Conservation (phyloP, 2,329 filamentous ascomycete genomes). For the Diaporthe sp. region DNA sequence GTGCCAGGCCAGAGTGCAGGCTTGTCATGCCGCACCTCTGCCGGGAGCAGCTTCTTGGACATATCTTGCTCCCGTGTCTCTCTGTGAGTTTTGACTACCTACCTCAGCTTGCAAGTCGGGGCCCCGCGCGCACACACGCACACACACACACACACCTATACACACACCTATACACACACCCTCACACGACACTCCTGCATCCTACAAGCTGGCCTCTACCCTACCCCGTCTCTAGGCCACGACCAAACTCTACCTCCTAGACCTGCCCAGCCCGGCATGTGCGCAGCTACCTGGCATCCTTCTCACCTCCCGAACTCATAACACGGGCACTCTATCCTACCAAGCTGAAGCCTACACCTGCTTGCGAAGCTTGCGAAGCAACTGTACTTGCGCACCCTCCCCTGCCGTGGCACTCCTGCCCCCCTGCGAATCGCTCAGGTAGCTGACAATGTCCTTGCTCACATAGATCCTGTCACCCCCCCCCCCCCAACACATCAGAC, state of each 20-base stretch:
- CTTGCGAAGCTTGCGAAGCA: neutral
- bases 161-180: neutral
- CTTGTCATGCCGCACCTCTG: conserved; percentile 6
- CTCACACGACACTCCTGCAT: neutral
- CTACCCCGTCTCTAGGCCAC: neutral
- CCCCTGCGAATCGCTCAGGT: neutral
- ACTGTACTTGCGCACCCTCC: neutral
- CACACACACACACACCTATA: neutral
- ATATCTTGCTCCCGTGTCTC: conserved; percentile 4
- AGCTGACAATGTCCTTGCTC: neutral
- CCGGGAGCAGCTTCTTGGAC: conserved; percentile 5
- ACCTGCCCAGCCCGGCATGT: conserved; percentile 1
- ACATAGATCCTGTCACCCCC: neutral
- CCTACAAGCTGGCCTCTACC: conserved; percentile 3
- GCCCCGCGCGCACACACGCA: neutral
- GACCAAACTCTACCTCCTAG: neutral
- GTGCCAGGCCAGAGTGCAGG: neutral
- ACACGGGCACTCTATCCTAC: neutral
- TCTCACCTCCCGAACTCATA: conserved; percentile 11
- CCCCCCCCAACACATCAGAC: conserved; percentile 21
- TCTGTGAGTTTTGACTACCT: conserved; percentile 1
- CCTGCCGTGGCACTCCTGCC: neutral
- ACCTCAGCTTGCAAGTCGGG: neutral
- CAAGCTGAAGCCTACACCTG: neutral
- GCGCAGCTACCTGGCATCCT: conserved; percentile 3